A percentile compares a stretch with the other conserved stretches of the same genome.
Evolutionary conservation across 805 yeast species (phyloP).

Genomic region (Candida quercuum): DNA sequence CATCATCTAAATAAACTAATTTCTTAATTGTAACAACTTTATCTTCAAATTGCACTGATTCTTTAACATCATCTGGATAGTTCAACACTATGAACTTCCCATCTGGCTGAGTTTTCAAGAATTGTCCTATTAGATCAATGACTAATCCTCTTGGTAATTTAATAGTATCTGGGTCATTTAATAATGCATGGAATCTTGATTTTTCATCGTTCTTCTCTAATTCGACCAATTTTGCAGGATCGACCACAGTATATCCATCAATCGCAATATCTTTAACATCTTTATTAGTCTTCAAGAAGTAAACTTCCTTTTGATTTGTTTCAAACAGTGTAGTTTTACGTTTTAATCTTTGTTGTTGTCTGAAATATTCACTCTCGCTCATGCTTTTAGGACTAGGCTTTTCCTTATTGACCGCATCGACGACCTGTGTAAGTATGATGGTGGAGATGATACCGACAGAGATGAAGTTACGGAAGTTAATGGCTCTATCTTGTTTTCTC

Average conservation of each 20-base stretch:
- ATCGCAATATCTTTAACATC: conserved; percentile 5
- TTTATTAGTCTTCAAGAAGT: conserved; percentile 28
- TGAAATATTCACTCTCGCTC: conserved; percentile 37
- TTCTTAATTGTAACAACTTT: conserved; percentile 48
- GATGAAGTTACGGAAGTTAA: conserved; percentile 35
- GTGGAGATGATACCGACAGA: conserved; percentile 42
- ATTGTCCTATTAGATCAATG: conserved; percentile 27
- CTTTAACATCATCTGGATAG: conserved; percentile 58
- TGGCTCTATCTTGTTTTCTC: conserved; percentile 21
- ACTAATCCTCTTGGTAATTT: conserved; percentile 31
- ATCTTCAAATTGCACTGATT: conserved; percentile 69
- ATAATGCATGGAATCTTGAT: conserved; percentile 45
- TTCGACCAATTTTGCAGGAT: conserved; percentile 45
- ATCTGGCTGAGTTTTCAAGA: conserved; percentile 21
- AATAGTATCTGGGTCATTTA: conserved; percentile 31
- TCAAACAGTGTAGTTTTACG: conserved; percentile 41
- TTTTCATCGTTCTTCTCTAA: conserved; percentile 37
- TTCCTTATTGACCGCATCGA: conserved; percentile 29
- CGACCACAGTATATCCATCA: conserved; percentile 36
- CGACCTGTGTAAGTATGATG: conserved; percentile 34
- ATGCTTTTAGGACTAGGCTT: conserved; percentile 26
- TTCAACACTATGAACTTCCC: conserved; percentile 43
- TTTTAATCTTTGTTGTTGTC: conserved; percentile 41
- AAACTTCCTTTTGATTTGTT: conserved; percentile 35
- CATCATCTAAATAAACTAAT: conserved; percentile 31